Evolutionary conservation across 2,329 filamentous ascomycete species (phyloP), one percentile per base, ranked within the genome.

Genomic region (Colletotrichum sansevieriae): DNA sequence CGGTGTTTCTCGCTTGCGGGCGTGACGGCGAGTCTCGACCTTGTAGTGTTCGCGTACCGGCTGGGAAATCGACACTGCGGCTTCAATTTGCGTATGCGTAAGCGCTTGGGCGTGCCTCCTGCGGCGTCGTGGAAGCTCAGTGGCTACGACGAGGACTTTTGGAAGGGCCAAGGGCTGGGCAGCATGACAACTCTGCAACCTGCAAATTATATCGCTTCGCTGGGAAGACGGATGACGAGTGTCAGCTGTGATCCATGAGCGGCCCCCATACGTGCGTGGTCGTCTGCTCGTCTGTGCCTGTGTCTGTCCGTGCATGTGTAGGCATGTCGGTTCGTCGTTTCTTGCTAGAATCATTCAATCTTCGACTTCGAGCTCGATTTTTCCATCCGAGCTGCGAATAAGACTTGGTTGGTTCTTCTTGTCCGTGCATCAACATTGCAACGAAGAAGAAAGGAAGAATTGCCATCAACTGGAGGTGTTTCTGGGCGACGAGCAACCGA

Each of bases 91-190:
- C 60, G 52, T 29, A 55, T 49, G 65, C 61, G 54, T 35, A 54
- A 68, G 54, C 61, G 65, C 47, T 33, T 68, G 46, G 54, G 65
- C 47, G 20, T 8, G 15, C 59, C 20, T 18, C 3, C 47, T 33
- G 46, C 15, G 33, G 37, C 47, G 33, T 54, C 18, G 22, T 18
- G 29, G 41, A 65, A 20, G 54, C 47, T 68, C 39, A 65, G 61
- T 68, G 65, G 65, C 33, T 54, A 46, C 22, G 4, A 3, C 20
- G 46, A 29, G 65, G 33, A 41, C 46, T 55, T 68, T 54, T 68
- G 54, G 20, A 3, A 25, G 29, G 54, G 65, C 65, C 65, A 68
- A 65, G 65, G 61, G 61, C 65, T 68, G 60, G 65, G 65, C 65
- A 55, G 46, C 61, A 54, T 39, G 52, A 35, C 54, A 55, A 55